phyloP scores from a whole-genome alignment of 129 eudicot genomes.

The Flaveria brownii region DNA sequence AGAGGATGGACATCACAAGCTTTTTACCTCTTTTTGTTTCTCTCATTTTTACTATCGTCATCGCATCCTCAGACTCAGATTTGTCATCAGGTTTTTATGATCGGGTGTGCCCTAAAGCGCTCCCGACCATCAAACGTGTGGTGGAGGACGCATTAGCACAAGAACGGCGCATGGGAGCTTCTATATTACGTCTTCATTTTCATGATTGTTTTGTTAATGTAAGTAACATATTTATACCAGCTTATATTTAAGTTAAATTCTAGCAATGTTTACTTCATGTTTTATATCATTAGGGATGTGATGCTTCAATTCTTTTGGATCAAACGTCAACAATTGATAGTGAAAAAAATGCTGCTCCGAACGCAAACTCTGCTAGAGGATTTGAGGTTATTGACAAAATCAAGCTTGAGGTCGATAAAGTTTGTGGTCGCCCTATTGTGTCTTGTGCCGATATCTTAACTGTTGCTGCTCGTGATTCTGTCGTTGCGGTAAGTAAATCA shows the following conservation, averaged over 20 bases:
- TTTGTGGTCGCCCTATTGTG: slow-evolving; percentile 27
- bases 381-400: slow-evolving; percentile 43
- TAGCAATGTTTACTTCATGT: background rate
- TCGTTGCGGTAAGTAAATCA: slow-evolving; percentile 28
- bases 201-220: slow-evolving; percentile 58
- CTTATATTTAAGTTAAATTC: background rate
- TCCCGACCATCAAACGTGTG: slow-evolving; percentile 45
- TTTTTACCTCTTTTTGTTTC: slow-evolving; percentile 10
- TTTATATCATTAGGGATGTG: slow-evolving; percentile 39
- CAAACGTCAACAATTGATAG: slow-evolving; percentile 31
- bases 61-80: slow-evolving; percentile 8
- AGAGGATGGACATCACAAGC: slow-evolving; percentile 14
- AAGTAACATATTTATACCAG: background rate
- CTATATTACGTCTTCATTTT: slow-evolving; percentile 51
- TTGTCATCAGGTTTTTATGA: slow-evolving; percentile 38
- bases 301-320: slow-evolving; percentile 42
- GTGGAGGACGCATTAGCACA: slow-evolving; percentile 49
- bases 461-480: slow-evolving; percentile 41
- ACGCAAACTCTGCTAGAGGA: slow-evolving; percentile 37
- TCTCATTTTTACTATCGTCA: background rate
- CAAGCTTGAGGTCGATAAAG: slow-evolving; percentile 35
- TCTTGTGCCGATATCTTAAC: slow-evolving; percentile 47
- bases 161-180: slow-evolving; percentile 62
- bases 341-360: slow-evolving; percentile 34
- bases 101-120: slow-evolving; percentile 42